A percentile compares a stretch with the other conserved stretches of the same genome.
Evolutionary conservation across 202 grass and related monocot genomes (phyloP).

Genomic region (Hordeum pubiflorum): DNA sequence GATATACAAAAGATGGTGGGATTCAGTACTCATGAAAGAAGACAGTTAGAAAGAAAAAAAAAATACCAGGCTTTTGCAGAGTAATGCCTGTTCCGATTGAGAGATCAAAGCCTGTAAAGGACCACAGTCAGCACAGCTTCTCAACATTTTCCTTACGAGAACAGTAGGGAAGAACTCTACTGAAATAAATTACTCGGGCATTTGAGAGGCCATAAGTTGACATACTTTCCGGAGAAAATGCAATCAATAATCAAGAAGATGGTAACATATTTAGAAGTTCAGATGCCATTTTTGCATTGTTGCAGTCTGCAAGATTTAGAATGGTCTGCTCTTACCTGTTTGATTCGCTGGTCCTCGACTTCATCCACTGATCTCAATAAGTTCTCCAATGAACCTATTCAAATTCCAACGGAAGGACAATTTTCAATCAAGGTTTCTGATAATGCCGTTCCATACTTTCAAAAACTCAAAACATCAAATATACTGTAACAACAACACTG

Average conservation of each 20-base stretch:
- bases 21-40: not conserved
- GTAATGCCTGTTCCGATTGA: slow-evolving; percentile 65
- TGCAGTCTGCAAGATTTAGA: not conserved
- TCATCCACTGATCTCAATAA: slow-evolving; percentile 61
- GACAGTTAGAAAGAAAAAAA: not conserved
- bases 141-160: not conserved
- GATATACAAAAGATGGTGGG: not conserved
- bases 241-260: slow-evolving; percentile 8
- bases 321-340: slow-evolving; percentile 39
- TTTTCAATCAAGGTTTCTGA: slow-evolving; percentile 3
- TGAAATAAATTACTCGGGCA: not conserved
- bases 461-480: not conserved
- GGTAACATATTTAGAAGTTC: not conserved
- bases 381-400: slow-evolving; percentile 86
- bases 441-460: not conserved
- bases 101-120: slow-evolving; percentile 64
- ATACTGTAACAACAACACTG: slow-evolving; percentile 12
- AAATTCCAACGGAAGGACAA: slow-evolving; percentile 18
- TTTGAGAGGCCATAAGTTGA: slow-evolving; percentile 5
- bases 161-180: not conserved
- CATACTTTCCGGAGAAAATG: not conserved
- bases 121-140: slow-evolving; percentile 16
- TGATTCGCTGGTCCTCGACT: slow-evolving; percentile 70
- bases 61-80: slow-evolving; percentile 91
- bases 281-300: slow-evolving; percentile 6